Base-by-base conservation (phyloP, 2,329 filamentous ascomycete genomes). In the Colletotrichum sp. region DNA sequence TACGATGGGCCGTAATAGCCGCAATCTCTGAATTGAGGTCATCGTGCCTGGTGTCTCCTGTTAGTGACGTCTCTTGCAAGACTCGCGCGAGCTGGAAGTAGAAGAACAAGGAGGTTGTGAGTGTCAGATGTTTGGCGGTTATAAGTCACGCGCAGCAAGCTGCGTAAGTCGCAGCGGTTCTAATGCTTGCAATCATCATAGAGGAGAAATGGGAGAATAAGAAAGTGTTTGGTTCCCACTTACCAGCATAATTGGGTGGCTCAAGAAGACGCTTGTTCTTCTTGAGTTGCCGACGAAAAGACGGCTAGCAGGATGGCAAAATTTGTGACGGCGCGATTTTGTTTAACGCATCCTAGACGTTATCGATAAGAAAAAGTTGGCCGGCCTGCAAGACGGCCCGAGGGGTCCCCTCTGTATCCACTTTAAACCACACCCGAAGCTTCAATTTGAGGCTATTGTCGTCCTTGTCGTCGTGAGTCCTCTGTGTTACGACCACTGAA, bases 151-250 rank as follows among this genome's bases (percentile, higher is more conserved):
- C 85, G 84, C 85, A 85, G 84, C 83, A 83, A 84, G 83, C 85
- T 83, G 85, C 83, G 84, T 88, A 85, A 87, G 86, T 86, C 86
- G 87, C 87, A 88, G 87, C 87, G 87, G 87, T 88, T 88, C 87
- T 88, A 85, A 87, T 76, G 77, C 77, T 79, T 79, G 78, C 62
- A 76, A 88, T 88, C 86, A 88, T 84, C 75, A 75, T 80, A 28
- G 63, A 28, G 18, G 10, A 24, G 26, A 18, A 66, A 52, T 16
- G 26, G 8, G 55, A 60, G 16, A n/a, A 15, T 15, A 28, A 59
- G 7, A 7, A 26, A 34, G 8, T 8, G 12, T 21, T 44, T 26
- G 2, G 6, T 16, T 12, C 24, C n/a, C 16, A 76, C 75, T 75
- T 76, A 76, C 75, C 71, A 76, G 39, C 75, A 76, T 76, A 67